phyloP scores from a whole-genome alignment of 2,329 filamentous ascomycete genomes.

The Sarocladium oryzae region DNA sequence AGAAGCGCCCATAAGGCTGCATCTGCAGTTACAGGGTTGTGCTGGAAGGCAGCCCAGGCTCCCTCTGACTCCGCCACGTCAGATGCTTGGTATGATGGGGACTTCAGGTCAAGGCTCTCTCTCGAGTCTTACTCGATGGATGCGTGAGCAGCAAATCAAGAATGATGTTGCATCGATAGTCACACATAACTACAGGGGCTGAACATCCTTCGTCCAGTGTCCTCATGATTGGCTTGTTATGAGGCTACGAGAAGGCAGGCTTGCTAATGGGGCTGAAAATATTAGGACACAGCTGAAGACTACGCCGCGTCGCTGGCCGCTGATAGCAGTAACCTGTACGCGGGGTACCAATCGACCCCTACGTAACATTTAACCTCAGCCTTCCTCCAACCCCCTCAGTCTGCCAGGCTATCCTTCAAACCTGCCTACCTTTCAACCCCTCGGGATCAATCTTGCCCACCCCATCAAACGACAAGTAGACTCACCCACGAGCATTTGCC shows the following conservation, averaged over 20 bases:
- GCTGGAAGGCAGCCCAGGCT: background rate
- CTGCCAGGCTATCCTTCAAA: background rate
- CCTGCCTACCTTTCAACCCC: background rate
- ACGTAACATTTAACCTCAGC: constrained; percentile 8
- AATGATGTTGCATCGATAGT: too few relatives aligned
- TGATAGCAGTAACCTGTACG: background rate
- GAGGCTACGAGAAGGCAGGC: background rate
- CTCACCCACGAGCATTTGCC: background rate
- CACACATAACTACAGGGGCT: too few relatives aligned
- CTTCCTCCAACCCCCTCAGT: background rate
- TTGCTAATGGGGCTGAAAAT: constrained; percentile 8
- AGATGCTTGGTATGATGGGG: background rate
- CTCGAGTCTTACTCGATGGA: too few relatives aligned
- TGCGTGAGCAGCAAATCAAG: background rate
- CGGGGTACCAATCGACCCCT: constrained; percentile 4
- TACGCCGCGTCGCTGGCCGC: background rate
- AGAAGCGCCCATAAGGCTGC: background rate
- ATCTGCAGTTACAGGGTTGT: background rate
- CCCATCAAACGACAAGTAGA: background rate
- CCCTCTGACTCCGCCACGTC: constrained; percentile 4
- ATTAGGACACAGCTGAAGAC: background rate
- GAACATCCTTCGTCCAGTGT: background rate
- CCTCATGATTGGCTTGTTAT: background rate
- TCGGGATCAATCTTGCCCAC: background rate
- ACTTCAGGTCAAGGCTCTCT: constrained; percentile 4